Base-by-base conservation (phyloP, 2,329 filamentous ascomycete species). In the Beauveria australis region DNA sequence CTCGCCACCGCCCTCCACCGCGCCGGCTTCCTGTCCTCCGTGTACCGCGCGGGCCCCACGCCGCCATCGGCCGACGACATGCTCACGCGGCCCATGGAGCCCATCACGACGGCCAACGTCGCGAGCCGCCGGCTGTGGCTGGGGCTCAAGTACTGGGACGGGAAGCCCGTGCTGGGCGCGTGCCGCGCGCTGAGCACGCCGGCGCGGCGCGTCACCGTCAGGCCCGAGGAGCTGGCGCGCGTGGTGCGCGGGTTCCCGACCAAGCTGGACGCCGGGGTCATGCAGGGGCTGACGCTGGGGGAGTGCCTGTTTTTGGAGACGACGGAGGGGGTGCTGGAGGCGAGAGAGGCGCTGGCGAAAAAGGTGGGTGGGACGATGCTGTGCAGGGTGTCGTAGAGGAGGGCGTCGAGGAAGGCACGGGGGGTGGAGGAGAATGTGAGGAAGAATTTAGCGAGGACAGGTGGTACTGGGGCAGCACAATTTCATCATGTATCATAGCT, bases 141-240 rank as follows among this genome's bases (percentile, higher is more conserved):
- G 14, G 91, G 91, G 1, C 78, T 96, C 69, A 96, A 96, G 78
- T 96, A 96, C 81, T 90, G 84, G 84, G 86, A 92, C 66, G 89
- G 89, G 70, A 80, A 87, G 73, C 91, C 92, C 6, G 91, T 96
- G 24, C 76, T 97, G 66, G 79, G 79, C 64, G 81, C 84, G 65
- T 81, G 93, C 68, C 73, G 75, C 53, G 73, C 88, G 70, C 78
- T 96, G 63, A 88, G 83, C 69, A 93, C 87, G 74, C 89, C 91
- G 10, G 92, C 84, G 68, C 81, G 91, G 65, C 75, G 85, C 67
- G 82, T 95, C 71, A 88, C 81, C 67, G 79, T 91, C 63, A 79
- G 85, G 55, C 79, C 87, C 26, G 64, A 76, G 18, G 82, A 86
- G 52, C 74, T 97, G 63, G 80, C 81, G 48, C 75, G 78, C 61